phyloP scores from a whole-genome alignment of 116 monocot species.

The Thalassia testudinum region DNA sequence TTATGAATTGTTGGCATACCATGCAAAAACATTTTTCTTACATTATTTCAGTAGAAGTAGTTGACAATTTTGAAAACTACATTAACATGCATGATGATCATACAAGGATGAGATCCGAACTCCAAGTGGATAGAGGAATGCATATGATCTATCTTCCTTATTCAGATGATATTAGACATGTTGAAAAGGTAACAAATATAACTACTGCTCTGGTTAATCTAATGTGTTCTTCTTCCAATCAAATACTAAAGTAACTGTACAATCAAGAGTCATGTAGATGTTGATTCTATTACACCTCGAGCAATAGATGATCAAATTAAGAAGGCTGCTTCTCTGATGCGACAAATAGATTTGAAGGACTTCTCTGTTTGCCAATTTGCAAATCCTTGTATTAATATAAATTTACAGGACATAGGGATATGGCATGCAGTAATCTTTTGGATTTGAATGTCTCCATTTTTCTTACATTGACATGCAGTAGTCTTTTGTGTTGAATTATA shows the following conservation, averaged over 20 bases:
- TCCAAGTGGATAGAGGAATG: slow-evolving; percentile 77
- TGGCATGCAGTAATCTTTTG: too few relatives aligned
- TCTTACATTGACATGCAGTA: too few relatives aligned
- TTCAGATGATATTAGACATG: slow-evolving; percentile 84
- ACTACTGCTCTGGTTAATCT: neutral
- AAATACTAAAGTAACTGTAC: neutral
- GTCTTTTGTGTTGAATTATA: too few relatives aligned
- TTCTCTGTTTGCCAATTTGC: slow-evolving; percentile 88
- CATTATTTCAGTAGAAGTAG: too few relatives aligned
- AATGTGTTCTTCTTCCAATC: neutral
- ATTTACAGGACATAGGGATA: too few relatives aligned
- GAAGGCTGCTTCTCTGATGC: slow-evolving; percentile 58
- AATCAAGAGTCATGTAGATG: slow-evolving; percentile 21
- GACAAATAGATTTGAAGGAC: slow-evolving; percentile 54
- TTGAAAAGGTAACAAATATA: slow-evolving; percentile 76
- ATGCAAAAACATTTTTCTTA: too few relatives aligned
- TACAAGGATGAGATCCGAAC: slow-evolving; percentile 54
- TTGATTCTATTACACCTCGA: slow-evolving; percentile 20
- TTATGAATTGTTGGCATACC: too few relatives aligned
- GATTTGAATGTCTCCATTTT: too few relatives aligned
- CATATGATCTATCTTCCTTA: slow-evolving; percentile 94
- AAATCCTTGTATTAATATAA: slow-evolving; percentile 52
- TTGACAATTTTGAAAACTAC: too few relatives aligned
- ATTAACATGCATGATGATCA: too few relatives aligned
- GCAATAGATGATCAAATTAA: slow-evolving; percentile 78